Evolutionary conservation across 768 basidiomycete genomes (phyloP), one percentile per base, ranked within the genome.

Genomic region (Russula virescens): DNA sequence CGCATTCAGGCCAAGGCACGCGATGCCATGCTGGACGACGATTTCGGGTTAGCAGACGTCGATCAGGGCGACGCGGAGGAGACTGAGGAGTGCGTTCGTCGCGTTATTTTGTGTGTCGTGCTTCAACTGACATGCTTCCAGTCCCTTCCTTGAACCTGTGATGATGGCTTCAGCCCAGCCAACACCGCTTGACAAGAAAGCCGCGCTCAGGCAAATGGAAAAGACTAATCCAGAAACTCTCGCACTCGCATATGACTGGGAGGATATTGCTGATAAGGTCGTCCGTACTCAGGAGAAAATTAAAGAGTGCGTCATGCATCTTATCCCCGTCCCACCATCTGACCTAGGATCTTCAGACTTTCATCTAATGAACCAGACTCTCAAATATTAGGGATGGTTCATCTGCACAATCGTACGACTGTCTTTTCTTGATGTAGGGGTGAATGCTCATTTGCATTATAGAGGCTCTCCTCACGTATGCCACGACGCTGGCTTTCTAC

Each of bases 381-480:
- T n/a, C 76, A 85, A 5, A 79, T 77, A 60, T 76, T 85, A 26
- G 89, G 89, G 54, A 83, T 95, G 79, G 74, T 86, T 55, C 89
- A 94, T 71, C 76, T 95, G 48, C 87, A 96, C 75, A 91, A 96
- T 71, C 95, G 95, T 94, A 71, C 74, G 92, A 80, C 6, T 38
- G 46, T 19, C 26, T 35, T 49, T 62, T 49, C 49, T 60, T 61
- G n/a, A 57, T 43, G 5, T 54, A 34, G 9, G 16, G 48, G 43
- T 0, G 23, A 45, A 19, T 23, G 18, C 31, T 58, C 31, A 47
- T 49, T 21, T 42, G 60, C 38, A 19, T 49, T 6, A 61, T 73
- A 98, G 95, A 98, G 79, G 83, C 94, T 1, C 78, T 96, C 2
- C 76, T 97, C 42, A 92, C 94, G 10, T 98, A 98, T 71, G 81